These are phyloP conservation scores for Fusarium falciforme DNA, from an alignment of 2,329 filamentous ascomycete species.

Conservation along the genomic window DNA sequence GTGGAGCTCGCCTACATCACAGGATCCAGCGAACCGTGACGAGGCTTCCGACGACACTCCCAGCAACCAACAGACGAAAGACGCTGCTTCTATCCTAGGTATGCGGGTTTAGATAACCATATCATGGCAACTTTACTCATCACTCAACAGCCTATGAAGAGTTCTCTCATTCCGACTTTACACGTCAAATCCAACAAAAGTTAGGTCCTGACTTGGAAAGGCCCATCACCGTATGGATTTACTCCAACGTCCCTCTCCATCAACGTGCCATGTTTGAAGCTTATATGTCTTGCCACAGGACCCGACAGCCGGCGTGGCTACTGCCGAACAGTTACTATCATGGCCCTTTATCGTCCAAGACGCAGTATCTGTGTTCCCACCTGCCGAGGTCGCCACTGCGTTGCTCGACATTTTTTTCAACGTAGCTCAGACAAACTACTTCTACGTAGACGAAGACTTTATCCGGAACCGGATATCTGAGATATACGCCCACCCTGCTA, in stretches of 20 bases:
- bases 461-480: slow-evolving; percentile 5
- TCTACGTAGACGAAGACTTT: slow-evolving; percentile 19
- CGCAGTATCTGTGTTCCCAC: slow-evolving; percentile 20
- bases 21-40: background rate
- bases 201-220: slow-evolving; percentile 1
- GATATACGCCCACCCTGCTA: background rate
- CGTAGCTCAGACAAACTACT: slow-evolving; percentile 26
- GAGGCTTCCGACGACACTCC: background rate
- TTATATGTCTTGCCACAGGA: background rate
- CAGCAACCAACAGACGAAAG: background rate
- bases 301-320: background rate
- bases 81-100: background rate
- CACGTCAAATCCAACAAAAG: slow-evolving; percentile 15
- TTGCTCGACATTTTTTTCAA: slow-evolving; percentile 25
- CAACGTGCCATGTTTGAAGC: background rate
- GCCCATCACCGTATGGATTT: too few species aligned
- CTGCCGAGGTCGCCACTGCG: background rate
- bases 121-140: background rate
- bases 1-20: background rate
- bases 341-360: slow-evolving; percentile 18
- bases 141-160: background rate
- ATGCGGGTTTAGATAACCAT: background rate
- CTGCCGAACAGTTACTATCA: slow-evolving; percentile 14
- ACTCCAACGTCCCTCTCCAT: too few species aligned
- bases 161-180: slow-evolving; percentile 24